phyloP scores from a whole-genome alignment of 2,329 filamentous ascomycete genomes.

The Iodosphaeria phyllophila region DNA sequence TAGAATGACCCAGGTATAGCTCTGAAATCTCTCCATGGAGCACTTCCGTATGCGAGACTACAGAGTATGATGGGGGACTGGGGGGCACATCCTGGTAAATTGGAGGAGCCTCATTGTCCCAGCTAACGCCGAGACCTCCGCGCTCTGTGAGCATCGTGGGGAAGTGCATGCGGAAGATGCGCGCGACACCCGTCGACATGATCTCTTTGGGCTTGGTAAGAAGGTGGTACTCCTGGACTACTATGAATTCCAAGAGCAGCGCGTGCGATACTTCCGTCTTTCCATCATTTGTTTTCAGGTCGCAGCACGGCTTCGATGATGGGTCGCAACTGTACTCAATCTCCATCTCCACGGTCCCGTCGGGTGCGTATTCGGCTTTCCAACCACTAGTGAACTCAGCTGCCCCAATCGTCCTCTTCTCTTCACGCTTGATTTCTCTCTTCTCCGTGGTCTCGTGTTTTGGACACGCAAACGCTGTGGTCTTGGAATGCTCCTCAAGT shows the following conservation, averaged over 20 bases:
- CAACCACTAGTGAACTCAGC: conserved; percentile 74
- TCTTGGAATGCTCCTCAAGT: conserved; percentile 72
- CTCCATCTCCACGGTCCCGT: conserved; percentile 56
- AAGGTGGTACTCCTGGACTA: conserved; percentile 74
- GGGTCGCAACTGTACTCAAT: conserved; percentile 52
- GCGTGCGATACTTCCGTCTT: conserved; percentile 69
- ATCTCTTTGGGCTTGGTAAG: conserved; percentile 48
- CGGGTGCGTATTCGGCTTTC: conserved; percentile 51
- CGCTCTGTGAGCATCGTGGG: conserved; percentile 65
- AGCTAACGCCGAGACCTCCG: conserved; percentile 74
- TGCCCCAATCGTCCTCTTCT: conserved; percentile 59
- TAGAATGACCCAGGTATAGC: no score
- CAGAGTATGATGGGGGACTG: conserved; percentile 53
- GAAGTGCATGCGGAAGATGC: conserved; percentile 88
- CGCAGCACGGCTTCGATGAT: conserved; percentile 51
- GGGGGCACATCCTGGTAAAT: conserved; percentile 86
- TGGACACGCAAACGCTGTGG: conserved; percentile 59
- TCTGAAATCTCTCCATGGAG: conserved; percentile 2
- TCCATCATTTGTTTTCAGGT: conserved; percentile 55
- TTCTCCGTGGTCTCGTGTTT: conserved; percentile 43
- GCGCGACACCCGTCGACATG: conserved; percentile 75
- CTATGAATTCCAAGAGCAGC: conserved; percentile 81
- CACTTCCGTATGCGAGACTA: not conserved
- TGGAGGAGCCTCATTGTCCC: conserved; percentile 91
- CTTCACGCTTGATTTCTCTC: conserved; percentile 57